Evolutionary conservation across 148 eudicot genomes (phyloP), one percentile per base, ranked within the genome.

Genomic region (Cornus florida): DNA sequence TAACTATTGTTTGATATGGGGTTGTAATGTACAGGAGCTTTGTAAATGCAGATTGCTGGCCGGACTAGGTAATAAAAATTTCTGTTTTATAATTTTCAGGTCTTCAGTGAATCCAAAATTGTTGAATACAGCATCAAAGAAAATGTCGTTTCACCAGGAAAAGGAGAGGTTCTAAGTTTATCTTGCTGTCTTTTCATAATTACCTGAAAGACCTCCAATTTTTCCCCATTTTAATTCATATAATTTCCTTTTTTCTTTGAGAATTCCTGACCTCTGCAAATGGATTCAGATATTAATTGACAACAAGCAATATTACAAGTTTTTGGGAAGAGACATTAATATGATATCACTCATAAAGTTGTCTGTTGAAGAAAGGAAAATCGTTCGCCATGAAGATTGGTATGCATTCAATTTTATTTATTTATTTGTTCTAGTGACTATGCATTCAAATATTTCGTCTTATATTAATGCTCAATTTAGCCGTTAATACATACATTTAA

Each of bases 301-400:
- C 90, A 94, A 86, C 81, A 92, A 92, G 85, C 96, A 92, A 77
- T 81, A 89, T 73, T 94, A 94, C 86, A 94, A 92, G 84, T 84
- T 92, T 78, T 35, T 90, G 83, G 94, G 94, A 53, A 90, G 78
- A 83, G 87, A 83, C 76, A 90, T 92, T 13, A 80, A 90, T 69
- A 85, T 94, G 94, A 87, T 88, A 74, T 92, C 98, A 28, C 94
- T 90, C 53, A 94, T 94, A 81, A 87, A 83, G 82, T 90, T 94
- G 71, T 50, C 73, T 28, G 83, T 89, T 31, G 90, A 94, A 86
- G 84, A 84, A 32, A 94, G 96, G 59, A 90, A 90, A 82, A 74
- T 94, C 69, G 79, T 92, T 73, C 92, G 93, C 43, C 98, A 94
- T 76, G 96, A 94, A 79, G 98, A 94, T 82, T 81, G 96, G 98